These are phyloP conservation scores for Boletus tomentosulus DNA, from an alignment of 768 basidiomycete species.

Conservation along the genomic window DNA sequence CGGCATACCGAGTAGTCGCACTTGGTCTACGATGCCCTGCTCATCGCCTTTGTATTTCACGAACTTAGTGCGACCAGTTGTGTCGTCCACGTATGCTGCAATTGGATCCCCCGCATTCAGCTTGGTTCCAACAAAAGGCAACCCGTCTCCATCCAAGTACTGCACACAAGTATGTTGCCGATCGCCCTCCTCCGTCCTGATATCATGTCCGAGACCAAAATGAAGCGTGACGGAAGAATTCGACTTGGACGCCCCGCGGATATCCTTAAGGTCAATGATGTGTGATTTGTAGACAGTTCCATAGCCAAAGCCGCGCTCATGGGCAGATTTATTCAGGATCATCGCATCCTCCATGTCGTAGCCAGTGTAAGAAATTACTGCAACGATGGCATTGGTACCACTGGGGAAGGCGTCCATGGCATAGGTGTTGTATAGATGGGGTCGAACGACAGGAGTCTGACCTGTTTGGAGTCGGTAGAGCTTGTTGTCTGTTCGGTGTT, in stretches of 20 bases:
- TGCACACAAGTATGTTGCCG: conserved; percentile 41
- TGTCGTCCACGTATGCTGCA: conserved; percentile 85
- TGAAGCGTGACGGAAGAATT: conserved; percentile 66
- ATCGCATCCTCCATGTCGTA: conserved; percentile 99
- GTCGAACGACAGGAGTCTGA: conserved; percentile 93
- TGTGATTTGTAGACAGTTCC: conserved; percentile 96
- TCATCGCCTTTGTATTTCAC: conserved; percentile 98
- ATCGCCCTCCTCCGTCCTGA: conserved; percentile 49
- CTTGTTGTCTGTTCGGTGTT: conserved; percentile 96
- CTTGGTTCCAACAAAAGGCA: conserved; percentile 72
- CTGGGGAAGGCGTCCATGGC: conserved; percentile 99
- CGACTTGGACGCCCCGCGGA: conserved; percentile 61
- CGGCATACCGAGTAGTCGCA: conserved; percentile 74
- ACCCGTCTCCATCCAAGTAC: conserved; percentile 76
- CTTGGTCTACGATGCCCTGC: conserved; percentile 81
- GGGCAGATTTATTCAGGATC: conserved; percentile 98
- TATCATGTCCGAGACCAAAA: conserved; percentile 83
- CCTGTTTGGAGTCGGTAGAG: conserved; percentile 94
- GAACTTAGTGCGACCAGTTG: conserved; percentile 73
- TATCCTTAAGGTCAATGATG: conserved; percentile 83
- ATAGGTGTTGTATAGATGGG: conserved; percentile 86
- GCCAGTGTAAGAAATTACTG: conserved; percentile 99
- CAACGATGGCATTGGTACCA: conserved; percentile 96
- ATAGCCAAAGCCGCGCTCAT: conserved; percentile 96
- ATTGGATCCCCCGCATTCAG: conserved; percentile 74